phyloP scores from a whole-genome alignment of 768 basidiomycete genomes.

The Podaxis sp. region DNA sequence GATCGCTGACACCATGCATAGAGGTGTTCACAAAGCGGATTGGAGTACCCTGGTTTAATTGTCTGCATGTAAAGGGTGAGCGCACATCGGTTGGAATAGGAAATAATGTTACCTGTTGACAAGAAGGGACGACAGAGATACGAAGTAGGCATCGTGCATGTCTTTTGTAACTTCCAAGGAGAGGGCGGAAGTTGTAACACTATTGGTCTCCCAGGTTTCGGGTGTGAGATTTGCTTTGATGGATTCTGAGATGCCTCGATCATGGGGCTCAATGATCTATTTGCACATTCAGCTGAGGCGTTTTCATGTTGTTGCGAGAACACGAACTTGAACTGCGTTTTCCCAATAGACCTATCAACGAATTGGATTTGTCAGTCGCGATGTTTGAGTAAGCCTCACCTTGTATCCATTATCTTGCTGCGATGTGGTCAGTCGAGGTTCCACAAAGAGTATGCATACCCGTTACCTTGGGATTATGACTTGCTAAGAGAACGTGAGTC shows the following conservation, averaged over 20 bases:
- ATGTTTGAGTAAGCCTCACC: constrained; percentile 32
- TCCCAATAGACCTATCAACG: constrained; percentile 79
- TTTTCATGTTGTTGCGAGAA: neutral
- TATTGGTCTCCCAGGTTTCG: constrained; percentile 38
- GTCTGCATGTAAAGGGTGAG: constrained; percentile 20
- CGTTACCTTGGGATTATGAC: constrained; percentile 85
- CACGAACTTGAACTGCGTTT: constrained; percentile 74
- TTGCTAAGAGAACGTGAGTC: constrained; percentile 43
- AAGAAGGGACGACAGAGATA: constrained; percentile 32
- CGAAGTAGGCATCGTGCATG: constrained; percentile 61
- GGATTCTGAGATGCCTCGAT: constrained; percentile 67
- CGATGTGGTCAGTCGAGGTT: neutral
- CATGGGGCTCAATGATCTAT: constrained; percentile 85
- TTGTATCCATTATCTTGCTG: constrained; percentile 91
- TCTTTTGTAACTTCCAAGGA: constrained; percentile 58
- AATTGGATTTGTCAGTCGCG: neutral
- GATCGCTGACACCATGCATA: constrained; percentile 86
- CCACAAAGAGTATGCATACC: neutral
- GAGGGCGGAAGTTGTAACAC: constrained; percentile 39
- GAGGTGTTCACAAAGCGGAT: constrained; percentile 83
- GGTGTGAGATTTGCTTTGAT: constrained; percentile 66
- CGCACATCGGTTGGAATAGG: neutral
- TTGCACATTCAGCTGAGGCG: constrained; percentile 7
- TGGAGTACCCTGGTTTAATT: constrained; percentile 35
- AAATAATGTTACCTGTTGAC: constrained; percentile 24